phyloP scores from a whole-genome alignment of 768 basidiomycete species.

The Mycena indigotica region DNA sequence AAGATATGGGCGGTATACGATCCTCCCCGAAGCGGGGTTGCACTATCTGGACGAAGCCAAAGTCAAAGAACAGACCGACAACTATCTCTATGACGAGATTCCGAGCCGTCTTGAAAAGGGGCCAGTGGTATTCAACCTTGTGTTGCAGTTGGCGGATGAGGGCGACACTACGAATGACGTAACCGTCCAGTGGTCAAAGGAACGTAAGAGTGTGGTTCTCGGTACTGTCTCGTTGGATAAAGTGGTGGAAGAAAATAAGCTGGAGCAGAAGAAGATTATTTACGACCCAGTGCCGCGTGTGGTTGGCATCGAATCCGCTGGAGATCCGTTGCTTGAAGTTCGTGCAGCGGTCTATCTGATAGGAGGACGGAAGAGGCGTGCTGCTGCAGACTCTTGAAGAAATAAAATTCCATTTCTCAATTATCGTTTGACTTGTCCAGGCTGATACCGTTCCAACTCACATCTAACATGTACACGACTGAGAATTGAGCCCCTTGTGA shows the following conservation, averaged over 20 bases:
- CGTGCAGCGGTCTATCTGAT: background rate
- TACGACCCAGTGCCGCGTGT: conserved; percentile 25
- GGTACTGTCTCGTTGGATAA: conserved; percentile 19
- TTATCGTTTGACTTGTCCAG: conserved; percentile 21
- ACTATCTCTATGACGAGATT: conserved; percentile 26
- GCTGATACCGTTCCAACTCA: conserved; percentile 19
- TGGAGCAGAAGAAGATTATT: conserved; percentile 23
- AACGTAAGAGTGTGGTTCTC: conserved; percentile 18
- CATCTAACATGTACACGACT: no score
- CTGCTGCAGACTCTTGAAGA: background rate
- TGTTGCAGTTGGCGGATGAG: conserved; percentile 23
- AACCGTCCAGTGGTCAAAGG: conserved; percentile 25
- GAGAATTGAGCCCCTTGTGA: no score
- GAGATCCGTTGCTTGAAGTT: background rate
- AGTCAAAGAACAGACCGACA: conserved; percentile 16
- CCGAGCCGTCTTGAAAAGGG: conserved; percentile 13
- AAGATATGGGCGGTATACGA: conserved; percentile 21
- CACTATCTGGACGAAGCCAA: conserved; percentile 22
- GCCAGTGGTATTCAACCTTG: conserved; percentile 20
- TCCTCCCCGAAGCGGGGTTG: conserved; percentile 22
- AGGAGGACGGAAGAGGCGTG: background rate
- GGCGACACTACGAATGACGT: conserved; percentile 23
- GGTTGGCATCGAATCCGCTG: background rate
- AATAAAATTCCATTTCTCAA: no score
- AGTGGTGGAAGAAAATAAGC: conserved; percentile 14